Percentiles rank a stretch among this genome's conserved stretches.
Conservation (phyloP, 129 eudicot species). For the carrot (Daucus carota) region DNA sequence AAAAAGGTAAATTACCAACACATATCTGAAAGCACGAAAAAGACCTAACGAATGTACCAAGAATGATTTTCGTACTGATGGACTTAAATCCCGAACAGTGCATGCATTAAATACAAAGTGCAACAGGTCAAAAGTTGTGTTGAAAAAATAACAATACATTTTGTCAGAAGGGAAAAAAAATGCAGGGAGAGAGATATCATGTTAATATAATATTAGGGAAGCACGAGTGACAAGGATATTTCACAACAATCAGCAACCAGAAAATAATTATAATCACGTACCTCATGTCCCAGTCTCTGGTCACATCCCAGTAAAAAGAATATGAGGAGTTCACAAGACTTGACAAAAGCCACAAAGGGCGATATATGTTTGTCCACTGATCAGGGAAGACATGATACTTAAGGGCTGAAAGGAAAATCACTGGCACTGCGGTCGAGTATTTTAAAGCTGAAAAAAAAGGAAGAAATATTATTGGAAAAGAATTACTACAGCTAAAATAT, state of each 20-base stretch:
- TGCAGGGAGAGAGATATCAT: neutral
- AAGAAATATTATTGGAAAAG: slow-evolving; percentile 1
- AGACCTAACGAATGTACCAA: neutral
- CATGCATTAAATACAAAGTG: no score
- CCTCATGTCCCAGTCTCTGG: slow-evolving; percentile 49
- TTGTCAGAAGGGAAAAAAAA: neutral
- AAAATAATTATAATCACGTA: neutral
- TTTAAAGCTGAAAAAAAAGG: slow-evolving; percentile 65
- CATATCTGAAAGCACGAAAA: neutral
- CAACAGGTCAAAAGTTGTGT: neutral
- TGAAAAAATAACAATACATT: no score
- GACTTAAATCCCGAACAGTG: neutral
- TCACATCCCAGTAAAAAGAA: slow-evolving; percentile 94
- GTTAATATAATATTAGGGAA: neutral
- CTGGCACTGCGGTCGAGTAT: slow-evolving; percentile 91
- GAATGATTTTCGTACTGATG: neutral
- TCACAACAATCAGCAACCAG: neutral
- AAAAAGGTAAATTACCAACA: neutral
- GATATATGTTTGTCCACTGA: slow-evolving; percentile 66
- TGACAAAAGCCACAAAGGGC: slow-evolving; percentile 85
- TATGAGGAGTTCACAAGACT: slow-evolving; percentile 66
- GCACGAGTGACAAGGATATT: neutral
- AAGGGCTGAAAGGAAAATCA: slow-evolving; percentile 91
- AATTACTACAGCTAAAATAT: neutral
- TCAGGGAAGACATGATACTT: slow-evolving; percentile 85